Percentiles rank a stretch among this genome's conserved stretches.
Conservation (phyloP, 1,284 basidiomycete genomes). For the Spongispora temasekensis region DNA sequence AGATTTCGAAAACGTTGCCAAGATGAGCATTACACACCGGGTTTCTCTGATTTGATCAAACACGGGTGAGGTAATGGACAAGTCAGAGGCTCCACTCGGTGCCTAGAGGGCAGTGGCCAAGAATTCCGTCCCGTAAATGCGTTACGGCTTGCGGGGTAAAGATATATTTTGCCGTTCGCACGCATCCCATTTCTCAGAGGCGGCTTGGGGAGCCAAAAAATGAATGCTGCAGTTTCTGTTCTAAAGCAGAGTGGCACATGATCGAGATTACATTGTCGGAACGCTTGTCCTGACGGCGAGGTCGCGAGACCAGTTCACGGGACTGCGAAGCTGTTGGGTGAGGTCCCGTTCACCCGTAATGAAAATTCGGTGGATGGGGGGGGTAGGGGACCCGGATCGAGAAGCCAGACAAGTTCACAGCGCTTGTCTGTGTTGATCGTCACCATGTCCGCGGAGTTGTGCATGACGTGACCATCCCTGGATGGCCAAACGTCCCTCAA, state of each 20-base stretch:
- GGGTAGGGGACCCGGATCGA: conserved; percentile 12
- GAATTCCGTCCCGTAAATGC: conserved; percentile 7
- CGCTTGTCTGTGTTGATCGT: conserved; percentile 5
- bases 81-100: conserved; percentile 8
- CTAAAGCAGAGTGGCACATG: conserved; percentile 6
- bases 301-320: conserved; percentile 11
- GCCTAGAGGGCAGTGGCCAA: background rate
- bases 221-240: background rate
- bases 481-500: conserved; percentile 6
- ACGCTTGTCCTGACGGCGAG: conserved; percentile 3
- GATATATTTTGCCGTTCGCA: conserved; percentile 24
- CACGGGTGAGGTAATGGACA: no score
- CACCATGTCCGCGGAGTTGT: conserved; percentile 30
- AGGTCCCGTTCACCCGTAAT: conserved; percentile 20
- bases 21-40: background rate
- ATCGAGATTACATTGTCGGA: conserved; percentile 8
- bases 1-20: conserved; percentile 1
- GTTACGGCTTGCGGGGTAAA: conserved; percentile 30
- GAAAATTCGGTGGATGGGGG: conserved; percentile 19
- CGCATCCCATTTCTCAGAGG: background rate
- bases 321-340: conserved; percentile 13
- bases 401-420: conserved; percentile 20
- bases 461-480: conserved; percentile 10
- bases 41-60: no score
- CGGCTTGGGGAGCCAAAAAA: background rate